Evolutionary conservation across 345 rosid genomes (phyloP).

Genomic region (Passiflora organensis): DNA sequence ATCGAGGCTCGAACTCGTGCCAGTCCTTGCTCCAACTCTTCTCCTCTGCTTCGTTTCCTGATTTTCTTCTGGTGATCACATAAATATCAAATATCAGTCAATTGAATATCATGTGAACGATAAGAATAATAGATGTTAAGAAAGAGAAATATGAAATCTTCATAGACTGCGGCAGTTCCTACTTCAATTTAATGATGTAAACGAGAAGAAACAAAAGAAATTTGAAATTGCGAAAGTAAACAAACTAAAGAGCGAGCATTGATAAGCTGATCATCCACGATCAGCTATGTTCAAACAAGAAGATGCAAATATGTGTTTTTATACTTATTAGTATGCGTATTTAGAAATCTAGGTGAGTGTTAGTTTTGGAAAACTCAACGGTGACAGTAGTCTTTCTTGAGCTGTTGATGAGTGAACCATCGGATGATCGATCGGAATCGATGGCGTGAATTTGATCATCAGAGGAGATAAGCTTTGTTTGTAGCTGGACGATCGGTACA

Average conservation of each 20-base stretch:
- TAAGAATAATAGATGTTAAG: neutral
- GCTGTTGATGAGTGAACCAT: no score
- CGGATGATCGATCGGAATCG: slow-evolving; percentile 17
- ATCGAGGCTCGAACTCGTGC: slow-evolving; percentile 65
- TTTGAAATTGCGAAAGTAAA: slow-evolving; percentile 6
- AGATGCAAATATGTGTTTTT: no score
- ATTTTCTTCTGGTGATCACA: slow-evolving; percentile 31
- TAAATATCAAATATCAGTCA: neutral
- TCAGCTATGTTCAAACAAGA: no score
- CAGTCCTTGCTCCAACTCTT: slow-evolving; percentile 46
- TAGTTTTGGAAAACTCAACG: no score
- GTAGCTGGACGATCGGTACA: slow-evolving; percentile 25
- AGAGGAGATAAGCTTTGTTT: slow-evolving; percentile 15
- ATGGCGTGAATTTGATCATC: slow-evolving; percentile 33
- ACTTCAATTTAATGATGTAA: no score
- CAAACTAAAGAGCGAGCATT: neutral
- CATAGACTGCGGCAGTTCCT: no score
- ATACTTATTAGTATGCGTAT: no score
- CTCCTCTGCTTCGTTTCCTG: slow-evolving; percentile 26
- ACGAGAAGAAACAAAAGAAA: neutral
- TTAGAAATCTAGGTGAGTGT: no score
- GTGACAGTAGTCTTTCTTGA: slow-evolving; percentile 13
- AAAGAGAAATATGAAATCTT: no score
- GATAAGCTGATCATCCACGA: neutral
- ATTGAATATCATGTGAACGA: neutral